A percentile compares a stretch with the other conserved stretches of the same genome.
phyloP scores from a whole-genome alignment of 2,329 filamentous ascomycete genomes.

The Fusarium continuum region DNA sequence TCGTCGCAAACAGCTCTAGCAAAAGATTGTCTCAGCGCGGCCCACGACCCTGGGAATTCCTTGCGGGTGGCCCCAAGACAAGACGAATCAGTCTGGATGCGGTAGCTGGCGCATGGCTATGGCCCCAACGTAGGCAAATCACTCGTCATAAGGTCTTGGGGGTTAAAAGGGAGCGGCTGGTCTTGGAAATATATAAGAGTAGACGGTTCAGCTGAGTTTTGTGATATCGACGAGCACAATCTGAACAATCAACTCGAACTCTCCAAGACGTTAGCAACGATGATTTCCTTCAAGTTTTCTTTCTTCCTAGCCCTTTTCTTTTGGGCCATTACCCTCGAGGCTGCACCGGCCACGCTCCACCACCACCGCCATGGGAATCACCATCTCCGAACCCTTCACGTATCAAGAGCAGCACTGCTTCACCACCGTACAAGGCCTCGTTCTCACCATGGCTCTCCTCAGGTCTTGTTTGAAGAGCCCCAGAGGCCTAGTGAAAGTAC shows the following conservation, averaged over 20 bases:
- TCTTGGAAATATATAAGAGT: slow-evolving; percentile 28
- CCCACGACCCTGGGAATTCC: slow-evolving; percentile 24
- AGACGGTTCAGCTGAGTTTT: not conserved
- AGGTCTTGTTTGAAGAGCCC: slow-evolving; percentile 12
- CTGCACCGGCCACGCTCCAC: slow-evolving; percentile 40
- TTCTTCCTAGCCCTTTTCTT: slow-evolving; percentile 34
- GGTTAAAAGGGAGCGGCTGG: slow-evolving; percentile 28
- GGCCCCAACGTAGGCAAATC: not conserved
- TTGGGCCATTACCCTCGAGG: slow-evolving; percentile 38
- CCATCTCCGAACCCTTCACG: slow-evolving; percentile 30
- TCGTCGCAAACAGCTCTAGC: slow-evolving; percentile 22
- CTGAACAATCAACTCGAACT: not conserved
- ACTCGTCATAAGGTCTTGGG: slow-evolving; percentile 23
- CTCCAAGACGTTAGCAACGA: slow-evolving; percentile 1
- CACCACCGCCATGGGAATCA: slow-evolving; percentile 32
- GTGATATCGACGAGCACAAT: slow-evolving; percentile 7
- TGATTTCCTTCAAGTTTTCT: slow-evolving; percentile 33
- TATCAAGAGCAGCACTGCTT: slow-evolving; percentile 52
- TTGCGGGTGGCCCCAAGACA: slow-evolving; percentile 10
- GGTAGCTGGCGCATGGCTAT: slow-evolving; percentile 5
- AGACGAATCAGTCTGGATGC: slow-evolving; percentile 9
- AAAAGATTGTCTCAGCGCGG: slow-evolving; percentile 30
- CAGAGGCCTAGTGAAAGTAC: slow-evolving; percentile 20
- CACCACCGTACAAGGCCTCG: slow-evolving; percentile 18
- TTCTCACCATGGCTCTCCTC: not conserved